Conservation (phyloP, 148 eudicot species). For the Rhododendron ovatum region DNA sequence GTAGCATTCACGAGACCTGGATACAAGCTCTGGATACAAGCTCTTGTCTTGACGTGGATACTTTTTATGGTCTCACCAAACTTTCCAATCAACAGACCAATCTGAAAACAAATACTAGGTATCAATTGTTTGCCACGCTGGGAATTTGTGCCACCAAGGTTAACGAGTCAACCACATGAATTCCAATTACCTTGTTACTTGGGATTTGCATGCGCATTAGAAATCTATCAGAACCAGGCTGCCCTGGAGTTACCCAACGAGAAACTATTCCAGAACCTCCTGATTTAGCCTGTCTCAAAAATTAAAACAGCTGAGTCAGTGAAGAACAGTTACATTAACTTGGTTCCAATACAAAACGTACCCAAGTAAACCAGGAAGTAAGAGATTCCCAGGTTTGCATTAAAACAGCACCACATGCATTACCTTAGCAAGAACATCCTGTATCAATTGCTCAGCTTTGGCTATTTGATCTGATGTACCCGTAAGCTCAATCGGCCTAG, state of each 20-base stretch:
- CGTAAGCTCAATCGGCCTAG: too few relatives aligned
- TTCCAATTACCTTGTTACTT: conserved; percentile 62
- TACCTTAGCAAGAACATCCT: too few relatives aligned
- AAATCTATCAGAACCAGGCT: conserved; percentile 55
- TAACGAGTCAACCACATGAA: neutral
- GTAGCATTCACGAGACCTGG: conserved; percentile 48
- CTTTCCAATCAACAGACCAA: conserved; percentile 93
- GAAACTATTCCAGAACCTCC: conserved; percentile 77
- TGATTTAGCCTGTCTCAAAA: conserved; percentile 56
- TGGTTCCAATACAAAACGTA: conserved; percentile 14
- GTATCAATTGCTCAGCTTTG: too few relatives aligned
- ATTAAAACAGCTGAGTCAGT: neutral
- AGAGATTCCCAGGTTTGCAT: neutral
- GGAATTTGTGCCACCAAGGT: neutral
- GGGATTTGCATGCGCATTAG: conserved; percentile 44
- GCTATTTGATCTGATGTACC: too few relatives aligned
- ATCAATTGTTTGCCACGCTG: conserved; percentile 6
- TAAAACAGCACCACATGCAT: too few relatives aligned
- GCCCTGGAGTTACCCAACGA: conserved; percentile 41
- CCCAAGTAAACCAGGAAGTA: neutral
- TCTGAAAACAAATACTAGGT: conserved; percentile 32
- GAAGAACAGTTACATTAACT: neutral
- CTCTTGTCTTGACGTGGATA: conserved; percentile 78
- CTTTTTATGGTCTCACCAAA: conserved; percentile 93
- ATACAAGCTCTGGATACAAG: conserved; percentile 94